phyloP scores from a whole-genome alignment of 169 alveolate genomes.

The Plasmodium cynomolgi region DNA sequence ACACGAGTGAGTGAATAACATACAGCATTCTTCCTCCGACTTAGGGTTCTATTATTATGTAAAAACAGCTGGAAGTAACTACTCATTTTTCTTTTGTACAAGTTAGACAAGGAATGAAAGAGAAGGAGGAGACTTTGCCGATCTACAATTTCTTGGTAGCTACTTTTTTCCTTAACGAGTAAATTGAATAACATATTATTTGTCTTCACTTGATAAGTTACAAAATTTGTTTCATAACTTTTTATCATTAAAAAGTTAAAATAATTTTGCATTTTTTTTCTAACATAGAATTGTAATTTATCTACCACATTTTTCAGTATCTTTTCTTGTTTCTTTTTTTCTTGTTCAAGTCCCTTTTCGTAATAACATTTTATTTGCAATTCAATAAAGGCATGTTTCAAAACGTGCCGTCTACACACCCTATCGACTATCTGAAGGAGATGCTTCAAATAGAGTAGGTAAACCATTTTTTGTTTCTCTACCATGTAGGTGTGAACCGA shows the following conservation, averaged over 20 bases:
- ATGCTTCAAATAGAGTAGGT: slow-evolving; percentile 31
- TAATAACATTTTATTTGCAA: background rate
- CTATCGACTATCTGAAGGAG: slow-evolving; percentile 20
- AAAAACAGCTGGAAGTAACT: slow-evolving; percentile 22
- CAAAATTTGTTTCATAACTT: slow-evolving; percentile 38
- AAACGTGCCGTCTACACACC: background rate
- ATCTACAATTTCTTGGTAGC: slow-evolving; percentile 25
- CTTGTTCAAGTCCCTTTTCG: background rate
- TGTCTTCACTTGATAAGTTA: slow-evolving; percentile 44
- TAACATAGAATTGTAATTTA: background rate
- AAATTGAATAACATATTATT: slow-evolving; percentile 38
- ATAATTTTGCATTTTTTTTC: slow-evolving; percentile 22
- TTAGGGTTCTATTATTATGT: slow-evolving; percentile 12
- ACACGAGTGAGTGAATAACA: slow-evolving; percentile 35
- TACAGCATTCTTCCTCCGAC: slow-evolving; percentile 38
- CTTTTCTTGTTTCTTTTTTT: background rate
- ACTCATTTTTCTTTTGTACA: slow-evolving; percentile 30
- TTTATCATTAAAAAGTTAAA: slow-evolving; percentile 22
- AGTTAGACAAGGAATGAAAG: background rate
- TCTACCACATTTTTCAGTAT: slow-evolving; percentile 6
- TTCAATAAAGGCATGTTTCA: background rate
- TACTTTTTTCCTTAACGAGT: slow-evolving; percentile 41
- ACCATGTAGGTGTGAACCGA: slow-evolving; percentile 37
- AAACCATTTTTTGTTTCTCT: slow-evolving; percentile 23
- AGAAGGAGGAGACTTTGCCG: slow-evolving; percentile 5